A percentile compares a stretch with the other conserved stretches of the same genome.
Evolutionary conservation across 768 basidiomycete genomes (phyloP).

Genomic region (Phanerochaete carnosa): DNA sequence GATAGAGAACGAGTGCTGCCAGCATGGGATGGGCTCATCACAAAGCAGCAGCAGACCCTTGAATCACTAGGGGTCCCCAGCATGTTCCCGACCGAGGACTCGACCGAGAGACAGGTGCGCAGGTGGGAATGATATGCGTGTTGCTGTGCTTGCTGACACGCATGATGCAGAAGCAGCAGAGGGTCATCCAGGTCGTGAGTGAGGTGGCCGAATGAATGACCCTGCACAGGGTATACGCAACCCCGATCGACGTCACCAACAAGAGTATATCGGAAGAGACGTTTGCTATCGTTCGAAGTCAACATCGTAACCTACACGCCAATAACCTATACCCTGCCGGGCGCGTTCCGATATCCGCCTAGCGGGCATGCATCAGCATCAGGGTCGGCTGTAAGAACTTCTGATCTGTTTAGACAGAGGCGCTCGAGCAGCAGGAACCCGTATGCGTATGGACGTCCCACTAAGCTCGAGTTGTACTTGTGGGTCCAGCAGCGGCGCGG

Average conservation of each 20-base stretch:
- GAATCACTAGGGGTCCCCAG: slow-evolving; percentile 61
- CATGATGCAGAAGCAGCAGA: slow-evolving; percentile 56
- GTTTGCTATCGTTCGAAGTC: background rate
- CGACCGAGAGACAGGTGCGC: slow-evolving; percentile 55
- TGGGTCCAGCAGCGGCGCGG: background rate
- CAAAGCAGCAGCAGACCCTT: slow-evolving; percentile 65
- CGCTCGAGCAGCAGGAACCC: background rate
- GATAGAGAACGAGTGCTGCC: slow-evolving; percentile 66
- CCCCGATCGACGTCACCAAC: background rate
- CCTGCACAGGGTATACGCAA: background rate
- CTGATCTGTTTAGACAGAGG: background rate
- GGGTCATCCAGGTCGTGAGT: slow-evolving; percentile 66
- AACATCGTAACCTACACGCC: background rate
- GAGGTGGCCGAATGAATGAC: slow-evolving; percentile 36
- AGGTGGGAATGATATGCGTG: background rate
- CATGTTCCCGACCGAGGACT: slow-evolving; percentile 58
- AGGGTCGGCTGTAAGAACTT: background rate
- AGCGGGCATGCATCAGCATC: background rate
- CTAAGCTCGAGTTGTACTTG: background rate
- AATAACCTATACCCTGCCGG: background rate
- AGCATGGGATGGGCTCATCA: slow-evolving; percentile 75
- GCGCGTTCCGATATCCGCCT: background rate
- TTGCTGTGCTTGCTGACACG: background rate
- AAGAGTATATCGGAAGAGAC: background rate
- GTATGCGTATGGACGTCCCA: background rate